These are phyloP conservation scores for Brassica cretica DNA, from an alignment of 345 rosid species.

Conservation along the genomic window DNA sequence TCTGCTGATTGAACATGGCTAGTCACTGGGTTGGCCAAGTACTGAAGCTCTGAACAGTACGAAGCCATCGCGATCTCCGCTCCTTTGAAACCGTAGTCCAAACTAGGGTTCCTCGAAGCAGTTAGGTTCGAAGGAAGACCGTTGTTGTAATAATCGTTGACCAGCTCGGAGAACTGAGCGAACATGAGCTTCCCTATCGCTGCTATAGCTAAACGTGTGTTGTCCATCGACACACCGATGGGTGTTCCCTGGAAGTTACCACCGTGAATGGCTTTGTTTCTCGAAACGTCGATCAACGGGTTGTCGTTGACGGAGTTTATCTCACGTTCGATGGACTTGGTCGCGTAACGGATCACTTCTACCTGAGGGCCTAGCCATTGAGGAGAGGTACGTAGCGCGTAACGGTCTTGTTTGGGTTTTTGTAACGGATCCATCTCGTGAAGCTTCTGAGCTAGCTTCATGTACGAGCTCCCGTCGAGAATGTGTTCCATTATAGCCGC, in stretches of 20 bases:
- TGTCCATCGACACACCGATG: constrained; percentile 85
- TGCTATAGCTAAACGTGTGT: constrained; percentile 64
- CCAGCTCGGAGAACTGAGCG: constrained; percentile 77
- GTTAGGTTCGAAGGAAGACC: constrained; percentile 74
- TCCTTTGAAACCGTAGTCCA: constrained; percentile 80
- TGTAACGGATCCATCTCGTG: constrained; percentile 71
- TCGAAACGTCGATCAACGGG: constrained; percentile 70
- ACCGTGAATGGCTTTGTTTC: constrained; percentile 70
- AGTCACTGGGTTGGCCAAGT: constrained; percentile 72
- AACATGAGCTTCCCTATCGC: constrained; percentile 78
- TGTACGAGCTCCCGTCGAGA: constrained; percentile 61
- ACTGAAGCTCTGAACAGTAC: constrained; percentile 76
- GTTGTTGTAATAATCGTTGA: constrained; percentile 77
- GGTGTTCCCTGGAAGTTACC: constrained; percentile 91
- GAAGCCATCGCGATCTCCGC: constrained; percentile 89
- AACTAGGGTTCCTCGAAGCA: constrained; percentile 59
- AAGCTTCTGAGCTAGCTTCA: constrained; percentile 56
- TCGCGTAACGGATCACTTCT: constrained; percentile 65
- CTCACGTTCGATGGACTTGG: constrained; percentile 72
- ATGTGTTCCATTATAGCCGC: constrained; percentile 83
- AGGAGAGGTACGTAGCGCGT: constrained; percentile 74
- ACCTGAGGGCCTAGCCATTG: constrained; percentile 86
- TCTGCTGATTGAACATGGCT: constrained; percentile 77
- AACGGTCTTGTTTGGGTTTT: constrained; percentile 74
- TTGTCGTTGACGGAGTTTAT: constrained; percentile 81